Evolutionary conservation across 2,329 filamentous ascomycete species (phyloP), one percentile per base, ranked within the genome.

Genomic region (Botrytis deweyae): DNA sequence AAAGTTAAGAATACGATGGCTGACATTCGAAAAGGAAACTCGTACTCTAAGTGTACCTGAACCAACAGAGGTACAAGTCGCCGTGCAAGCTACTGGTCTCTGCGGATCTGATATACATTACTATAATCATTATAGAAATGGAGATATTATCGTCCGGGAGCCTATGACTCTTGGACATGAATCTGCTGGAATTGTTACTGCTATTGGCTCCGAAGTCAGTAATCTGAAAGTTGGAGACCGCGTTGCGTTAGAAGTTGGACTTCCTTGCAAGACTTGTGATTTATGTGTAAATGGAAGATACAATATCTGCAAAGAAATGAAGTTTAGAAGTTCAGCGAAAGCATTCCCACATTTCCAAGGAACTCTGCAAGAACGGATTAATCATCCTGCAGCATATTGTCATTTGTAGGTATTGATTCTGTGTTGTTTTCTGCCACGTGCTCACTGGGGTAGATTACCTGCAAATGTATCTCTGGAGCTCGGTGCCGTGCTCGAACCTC

Each of bases 31-130:
- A 70, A 81, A 82, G 80, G 80, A 81, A 78, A 68, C 75, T 61
- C 78, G 81, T 42, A 61, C 70, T 14, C 76, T 82, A 9, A 58
- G 58, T 20, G 67, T 71, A 25, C 81, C 80, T 68, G 74, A 70
- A 36, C 65, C 79, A 66, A 72, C 73, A 69, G 93, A 98, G 85
- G 94, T 98, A 67, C 94, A 94, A 62, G 84, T 98, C 74, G 93
- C 93, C 72, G 89, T 98, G 81, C 93, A 95, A 84, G 95, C 93
- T 84, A 98, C 95, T 4, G 96, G 96, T 72, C 98, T 98, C 80
- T 98, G 96, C 86, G 96, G 95, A 88, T 97, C 93, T 75, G 95
- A 98, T 82, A 91, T 98, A 73, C 95, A 98, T 85, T 98, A 98
- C 87, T 98, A 95, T 94, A 93, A 96, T 82, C 92, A 92, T 72